phyloP scores from a whole-genome alignment of 2,329 filamentous ascomycete genomes.

The Nannizziopsis arthrosporioides region DNA sequence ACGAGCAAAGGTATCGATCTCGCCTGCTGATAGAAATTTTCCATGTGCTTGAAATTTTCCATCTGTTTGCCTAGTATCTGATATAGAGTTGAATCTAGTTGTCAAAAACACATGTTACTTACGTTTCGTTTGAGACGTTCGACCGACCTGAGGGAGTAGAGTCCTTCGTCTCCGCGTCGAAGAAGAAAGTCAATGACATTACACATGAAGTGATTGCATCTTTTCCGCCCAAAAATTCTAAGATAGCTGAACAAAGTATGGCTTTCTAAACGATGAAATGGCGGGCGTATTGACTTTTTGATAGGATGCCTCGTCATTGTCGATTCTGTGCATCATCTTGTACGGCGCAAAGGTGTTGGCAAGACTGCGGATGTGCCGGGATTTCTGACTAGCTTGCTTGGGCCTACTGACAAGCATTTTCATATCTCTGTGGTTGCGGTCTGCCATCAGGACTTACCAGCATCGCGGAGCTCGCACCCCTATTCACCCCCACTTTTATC shows the following conservation, averaged over 20 bases:
- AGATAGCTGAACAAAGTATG: conserved; percentile 3
- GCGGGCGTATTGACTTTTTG: conserved; percentile 5
- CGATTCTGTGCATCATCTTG: conserved; percentile 63
- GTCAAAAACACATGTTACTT: conserved; percentile 58
- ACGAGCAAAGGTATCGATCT: conserved; percentile 52
- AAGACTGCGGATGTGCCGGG: conserved; percentile 48
- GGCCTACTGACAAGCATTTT: conserved; percentile 35
- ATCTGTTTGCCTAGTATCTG: not conserved
- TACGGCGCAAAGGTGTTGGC: conserved; percentile 26
- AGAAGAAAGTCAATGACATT: conserved; percentile 47
- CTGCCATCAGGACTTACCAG: conserved; percentile 72
- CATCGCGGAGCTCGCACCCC: conserved; percentile 27
- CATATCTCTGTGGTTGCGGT: conserved; percentile 60
- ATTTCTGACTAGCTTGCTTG: conserved; percentile 59
- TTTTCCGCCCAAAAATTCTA: conserved; percentile 7
- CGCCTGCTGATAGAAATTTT: not conserved
- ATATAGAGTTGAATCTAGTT: conserved; percentile 17
- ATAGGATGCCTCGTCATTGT: conserved; percentile 64
- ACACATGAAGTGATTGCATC: conserved; percentile 47
- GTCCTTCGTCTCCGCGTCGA: conserved; percentile 52
- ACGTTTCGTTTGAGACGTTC: conserved; percentile 66
- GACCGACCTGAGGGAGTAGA: conserved; percentile 54
- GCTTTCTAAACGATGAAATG: not conserved
- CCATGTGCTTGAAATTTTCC: not conserved
- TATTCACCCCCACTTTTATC: conserved; percentile 57